Conservation (phyloP, 371 early-diverging fungal genomes). For the Nematocida ironsii region DNA sequence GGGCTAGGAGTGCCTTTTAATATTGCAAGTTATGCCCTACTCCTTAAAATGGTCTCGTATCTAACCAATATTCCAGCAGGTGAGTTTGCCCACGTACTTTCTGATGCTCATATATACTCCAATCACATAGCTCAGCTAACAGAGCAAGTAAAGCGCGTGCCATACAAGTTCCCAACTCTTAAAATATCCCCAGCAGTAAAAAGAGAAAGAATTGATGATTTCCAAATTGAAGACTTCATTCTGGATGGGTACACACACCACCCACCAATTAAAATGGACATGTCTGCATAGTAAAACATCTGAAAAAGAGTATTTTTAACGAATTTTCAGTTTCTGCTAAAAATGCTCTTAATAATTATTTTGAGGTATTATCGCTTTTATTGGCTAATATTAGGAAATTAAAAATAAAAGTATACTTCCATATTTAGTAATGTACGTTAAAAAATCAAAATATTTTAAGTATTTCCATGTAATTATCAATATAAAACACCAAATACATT, state of each 20-base stretch:
- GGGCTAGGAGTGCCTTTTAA: slow-evolving; percentile 98
- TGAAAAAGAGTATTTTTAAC: background rate
- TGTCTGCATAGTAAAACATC: slow-evolving; percentile 75
- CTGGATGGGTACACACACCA: slow-evolving; percentile 83
- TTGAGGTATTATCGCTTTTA: no score
- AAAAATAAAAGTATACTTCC: no score
- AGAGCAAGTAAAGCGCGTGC: slow-evolving; percentile 78
- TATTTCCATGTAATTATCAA: no score
- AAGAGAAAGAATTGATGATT: slow-evolving; percentile 75
- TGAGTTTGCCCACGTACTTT: slow-evolving; percentile 86
- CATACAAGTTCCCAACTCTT: slow-evolving; percentile 81
- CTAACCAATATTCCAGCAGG: slow-evolving; percentile 81
- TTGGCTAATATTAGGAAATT: no score
- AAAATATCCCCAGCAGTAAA: slow-evolving; percentile 70
- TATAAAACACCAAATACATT: no score
- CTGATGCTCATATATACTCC: slow-evolving; percentile 90
- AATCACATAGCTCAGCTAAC: slow-evolving; percentile 85
- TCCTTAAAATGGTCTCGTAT: slow-evolving; percentile 86
- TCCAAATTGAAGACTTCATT: slow-evolving; percentile 78
- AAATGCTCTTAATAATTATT: no score
- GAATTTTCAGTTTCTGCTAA: background rate
- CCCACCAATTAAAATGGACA: slow-evolving; percentile 84
- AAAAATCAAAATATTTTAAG: no score
- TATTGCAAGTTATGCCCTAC: slow-evolving; percentile 90
- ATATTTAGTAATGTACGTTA: no score